Conservation (phyloP, 192 early-diverging fungal genomes). For the Funneliformis geosporum region DNA sequence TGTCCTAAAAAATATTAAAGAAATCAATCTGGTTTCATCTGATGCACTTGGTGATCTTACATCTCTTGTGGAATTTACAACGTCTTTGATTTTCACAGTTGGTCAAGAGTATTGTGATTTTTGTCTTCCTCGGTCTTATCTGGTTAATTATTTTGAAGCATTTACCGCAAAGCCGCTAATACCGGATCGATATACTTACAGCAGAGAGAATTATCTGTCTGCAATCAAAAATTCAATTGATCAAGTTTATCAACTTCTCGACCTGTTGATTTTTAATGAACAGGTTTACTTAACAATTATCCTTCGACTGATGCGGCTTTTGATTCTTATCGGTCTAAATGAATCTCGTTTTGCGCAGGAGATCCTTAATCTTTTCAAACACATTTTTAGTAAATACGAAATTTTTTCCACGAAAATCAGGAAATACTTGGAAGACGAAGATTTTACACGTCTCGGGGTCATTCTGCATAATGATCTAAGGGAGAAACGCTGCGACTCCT, state of each 20-base stretch:
- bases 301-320: slow-evolving; percentile 28
- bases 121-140: background rate
- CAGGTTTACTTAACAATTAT: slow-evolving; percentile 5
- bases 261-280: background rate
- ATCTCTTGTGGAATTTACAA: slow-evolving; percentile 19
- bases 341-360: background rate
- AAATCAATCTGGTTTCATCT: background rate
- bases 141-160: slow-evolving; percentile 3
- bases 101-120: slow-evolving; percentile 8
- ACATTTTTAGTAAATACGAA: background rate
- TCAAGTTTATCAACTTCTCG: background rate
- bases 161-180: background rate
- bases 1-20: background rate
- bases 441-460: background rate
- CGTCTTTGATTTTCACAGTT: background rate
- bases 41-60: slow-evolving; percentile 14
- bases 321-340: slow-evolving; percentile 12
- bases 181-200: background rate
- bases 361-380: slow-evolving; percentile 2
- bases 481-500: slow-evolving; percentile 3
- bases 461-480: slow-evolving; percentile 4
- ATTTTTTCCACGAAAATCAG: background rate
- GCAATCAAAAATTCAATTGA: background rate
- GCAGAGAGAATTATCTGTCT: background rate
- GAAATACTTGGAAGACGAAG: background rate